A percentile compares a stretch with the other conserved stretches of the same genome.
Evolutionary conservation across 192 early-diverging fungal species (phyloP).

Genomic region (Diversispora eburnea): DNA sequence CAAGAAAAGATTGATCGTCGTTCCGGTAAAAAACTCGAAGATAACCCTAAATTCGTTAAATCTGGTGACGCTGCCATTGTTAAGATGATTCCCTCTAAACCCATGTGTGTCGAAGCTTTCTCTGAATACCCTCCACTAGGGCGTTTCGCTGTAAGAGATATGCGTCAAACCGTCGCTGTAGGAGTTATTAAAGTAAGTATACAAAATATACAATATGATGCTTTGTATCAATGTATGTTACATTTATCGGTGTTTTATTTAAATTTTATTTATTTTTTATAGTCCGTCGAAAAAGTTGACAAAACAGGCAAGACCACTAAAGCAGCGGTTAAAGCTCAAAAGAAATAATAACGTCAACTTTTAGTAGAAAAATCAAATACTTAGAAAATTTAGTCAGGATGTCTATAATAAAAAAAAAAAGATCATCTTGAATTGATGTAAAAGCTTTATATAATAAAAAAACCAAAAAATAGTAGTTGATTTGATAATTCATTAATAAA

Average conservation of each 20-base stretch:
- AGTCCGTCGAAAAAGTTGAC: slow-evolving; percentile 75
- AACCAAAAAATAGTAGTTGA: too few species aligned
- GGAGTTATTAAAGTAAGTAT: slow-evolving; percentile 83
- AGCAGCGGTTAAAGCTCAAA: slow-evolving; percentile 69
- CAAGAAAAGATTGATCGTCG: slow-evolving; percentile 93
- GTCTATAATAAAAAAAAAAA: too few species aligned
- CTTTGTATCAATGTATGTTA: neutral
- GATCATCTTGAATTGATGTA: too few species aligned
- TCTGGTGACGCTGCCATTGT: slow-evolving; percentile 93
- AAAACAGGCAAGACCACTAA: slow-evolving; percentile 77
- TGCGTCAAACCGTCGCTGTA: slow-evolving; percentile 96
- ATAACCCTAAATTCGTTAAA: slow-evolving; percentile 94
- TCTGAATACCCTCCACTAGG: slow-evolving; percentile 91
- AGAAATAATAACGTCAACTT: slow-evolving; percentile 60
- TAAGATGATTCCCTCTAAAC: slow-evolving; percentile 93
- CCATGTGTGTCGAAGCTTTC: slow-evolving; percentile 94
- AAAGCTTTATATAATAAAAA: too few species aligned
- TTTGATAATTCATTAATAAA: too few species aligned
- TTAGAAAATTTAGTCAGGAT: too few species aligned
- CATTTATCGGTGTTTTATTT: neutral
- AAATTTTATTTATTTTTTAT: neutral
- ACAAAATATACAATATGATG: neutral
- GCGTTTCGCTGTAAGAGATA: slow-evolving; percentile 96
- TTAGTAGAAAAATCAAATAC: too few species aligned
- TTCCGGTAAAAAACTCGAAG: slow-evolving; percentile 90